Evolutionary conservation across 2,329 filamentous ascomycete species (phyloP).

Genomic region (Alternaria angustiovoidea): DNA sequence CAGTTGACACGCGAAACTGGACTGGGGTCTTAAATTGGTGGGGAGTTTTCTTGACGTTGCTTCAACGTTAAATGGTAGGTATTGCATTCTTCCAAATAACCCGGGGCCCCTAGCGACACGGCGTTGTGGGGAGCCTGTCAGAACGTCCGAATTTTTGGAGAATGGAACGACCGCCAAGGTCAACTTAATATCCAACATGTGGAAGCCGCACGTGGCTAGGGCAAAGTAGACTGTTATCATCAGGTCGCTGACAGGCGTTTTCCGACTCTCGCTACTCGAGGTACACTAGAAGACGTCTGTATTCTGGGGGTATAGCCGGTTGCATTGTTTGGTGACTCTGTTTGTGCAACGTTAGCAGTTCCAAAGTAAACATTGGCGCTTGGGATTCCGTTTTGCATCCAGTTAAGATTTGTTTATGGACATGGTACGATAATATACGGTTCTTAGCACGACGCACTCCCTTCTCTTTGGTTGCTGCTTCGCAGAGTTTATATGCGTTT

Average conservation of each 20-base stretch:
- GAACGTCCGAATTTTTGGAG: background rate
- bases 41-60: conserved; percentile 15
- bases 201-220: background rate
- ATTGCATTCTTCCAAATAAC: conserved; percentile 20
- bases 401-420: background rate
- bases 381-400: background rate
- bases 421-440: background rate
- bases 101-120: conserved; percentile 10
- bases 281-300: background rate
- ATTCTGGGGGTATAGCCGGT: background rate
- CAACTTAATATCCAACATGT: background rate
- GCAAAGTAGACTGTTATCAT: background rate
- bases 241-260: background rate
- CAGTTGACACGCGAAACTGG: conserved; percentile 23
- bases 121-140: conserved; percentile 19
- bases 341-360: background rate
- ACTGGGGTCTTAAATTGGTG: conserved; percentile 10
- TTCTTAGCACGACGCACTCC: background rate
- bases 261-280: background rate
- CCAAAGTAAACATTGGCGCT: background rate
- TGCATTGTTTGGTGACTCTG: background rate
- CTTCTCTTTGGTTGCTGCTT: background rate
- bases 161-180: background rate
- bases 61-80: conserved; percentile 17
- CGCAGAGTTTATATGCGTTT: conserved; percentile 3